Conservation (phyloP, 495 filamentous ascomycete species). For the Staphylotrichum tortipilum region DNA sequence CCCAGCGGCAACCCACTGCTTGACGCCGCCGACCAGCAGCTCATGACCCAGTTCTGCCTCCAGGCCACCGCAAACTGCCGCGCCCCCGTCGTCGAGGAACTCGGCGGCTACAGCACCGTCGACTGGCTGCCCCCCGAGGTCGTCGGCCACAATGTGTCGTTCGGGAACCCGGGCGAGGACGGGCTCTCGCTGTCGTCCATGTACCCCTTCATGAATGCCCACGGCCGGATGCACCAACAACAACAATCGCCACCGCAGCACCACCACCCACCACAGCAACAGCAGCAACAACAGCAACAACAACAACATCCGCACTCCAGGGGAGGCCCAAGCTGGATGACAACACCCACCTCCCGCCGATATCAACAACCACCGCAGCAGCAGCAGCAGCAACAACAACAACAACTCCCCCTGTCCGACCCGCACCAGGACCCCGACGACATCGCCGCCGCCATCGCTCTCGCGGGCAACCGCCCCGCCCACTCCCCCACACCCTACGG, state of each 20-base stretch:
- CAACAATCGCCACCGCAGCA: background rate
- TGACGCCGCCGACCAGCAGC: background rate
- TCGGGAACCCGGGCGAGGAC: background rate
- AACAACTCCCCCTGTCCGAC: background rate
- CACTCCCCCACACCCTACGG: background rate
- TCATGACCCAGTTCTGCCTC: background rate
- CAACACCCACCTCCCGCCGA: too few species aligned
- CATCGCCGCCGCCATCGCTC: constrained; percentile 36
- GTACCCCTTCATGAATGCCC: background rate
- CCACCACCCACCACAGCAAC: background rate
- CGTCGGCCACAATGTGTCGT: constrained; percentile 1
- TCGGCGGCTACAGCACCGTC: background rate
- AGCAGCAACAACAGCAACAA: too few species aligned
- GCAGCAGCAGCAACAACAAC: background rate
- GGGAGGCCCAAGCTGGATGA: too few species aligned
- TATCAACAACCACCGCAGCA: too few species aligned
- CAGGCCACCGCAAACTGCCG: background rate
- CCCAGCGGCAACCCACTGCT: background rate
- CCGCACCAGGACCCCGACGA: constrained; percentile 30
- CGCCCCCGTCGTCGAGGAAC: background rate
- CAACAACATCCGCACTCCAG: too few species aligned
- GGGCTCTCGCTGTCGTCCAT: too few species aligned
- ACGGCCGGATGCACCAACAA: background rate
- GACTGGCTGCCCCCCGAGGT: background rate
- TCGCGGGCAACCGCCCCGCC: background rate